Percentiles rank a stretch among this genome's conserved stretches.
These are phyloP conservation scores for Harringtonia aguacate DNA, from an alignment of 2,329 filamentous ascomycete species.

Conservation along the genomic window DNA sequence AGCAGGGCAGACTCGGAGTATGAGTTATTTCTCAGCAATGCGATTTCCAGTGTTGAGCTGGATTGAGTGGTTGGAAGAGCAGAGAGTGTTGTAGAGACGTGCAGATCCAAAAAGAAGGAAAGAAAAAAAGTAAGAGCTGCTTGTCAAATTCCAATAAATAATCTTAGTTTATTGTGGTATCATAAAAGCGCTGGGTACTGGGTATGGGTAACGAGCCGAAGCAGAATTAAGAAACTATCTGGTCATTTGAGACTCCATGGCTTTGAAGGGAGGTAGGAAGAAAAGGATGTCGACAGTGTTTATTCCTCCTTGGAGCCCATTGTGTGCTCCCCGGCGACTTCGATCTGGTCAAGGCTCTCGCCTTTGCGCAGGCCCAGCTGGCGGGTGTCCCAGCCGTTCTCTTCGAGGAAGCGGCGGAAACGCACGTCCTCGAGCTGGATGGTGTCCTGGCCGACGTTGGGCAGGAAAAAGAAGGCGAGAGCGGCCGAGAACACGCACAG, in stretches of 20 bases:
- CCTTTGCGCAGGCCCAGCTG: slow-evolving; percentile 35
- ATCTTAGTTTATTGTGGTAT: too few species aligned
- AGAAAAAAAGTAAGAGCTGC: too few species aligned
- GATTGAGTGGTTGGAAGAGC: slow-evolving; percentile 13
- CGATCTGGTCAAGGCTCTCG: slow-evolving; percentile 18
- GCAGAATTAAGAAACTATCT: too few species aligned
- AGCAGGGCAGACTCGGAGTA: not conserved
- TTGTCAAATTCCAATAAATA: too few species aligned
- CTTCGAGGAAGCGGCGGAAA: slow-evolving; percentile 64
- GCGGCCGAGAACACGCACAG: slow-evolving; percentile 66
- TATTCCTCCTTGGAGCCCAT: slow-evolving; percentile 1
- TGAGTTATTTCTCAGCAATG: slow-evolving; percentile 19
- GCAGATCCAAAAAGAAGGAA: too few species aligned
- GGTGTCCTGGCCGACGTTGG: slow-evolving; percentile 74
- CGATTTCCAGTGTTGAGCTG: slow-evolving; percentile 20
- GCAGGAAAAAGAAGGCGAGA: slow-evolving; percentile 56
- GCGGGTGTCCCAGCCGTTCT: slow-evolving; percentile 64
- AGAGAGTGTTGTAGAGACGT: too few species aligned
- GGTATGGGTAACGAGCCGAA: too few species aligned
- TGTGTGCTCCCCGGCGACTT: slow-evolving; percentile 1
- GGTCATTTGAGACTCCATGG: too few species aligned
- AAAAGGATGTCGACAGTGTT: too few species aligned
- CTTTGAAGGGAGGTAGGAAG: too few species aligned
- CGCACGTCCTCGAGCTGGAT: slow-evolving; percentile 66
- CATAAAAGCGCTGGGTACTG: too few species aligned